Evolutionary conservation across 192 early-diverging fungal species (phyloP).

Genomic region (Phlyctochytrium bullatum): DNA sequence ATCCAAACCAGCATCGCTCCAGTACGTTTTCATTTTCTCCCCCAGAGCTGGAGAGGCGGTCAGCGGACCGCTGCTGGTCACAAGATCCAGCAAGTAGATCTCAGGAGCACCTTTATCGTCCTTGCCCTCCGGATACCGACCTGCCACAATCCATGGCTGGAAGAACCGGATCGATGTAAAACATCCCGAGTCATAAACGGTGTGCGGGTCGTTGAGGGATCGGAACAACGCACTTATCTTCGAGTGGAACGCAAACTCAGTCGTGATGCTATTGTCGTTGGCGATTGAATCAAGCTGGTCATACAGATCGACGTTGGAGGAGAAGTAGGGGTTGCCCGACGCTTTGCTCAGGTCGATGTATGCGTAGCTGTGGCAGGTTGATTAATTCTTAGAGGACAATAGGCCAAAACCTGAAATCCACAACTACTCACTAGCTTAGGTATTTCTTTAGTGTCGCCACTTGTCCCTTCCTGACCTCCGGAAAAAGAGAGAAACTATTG

Average conservation of each 20-base stretch:
- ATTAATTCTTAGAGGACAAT: background rate
- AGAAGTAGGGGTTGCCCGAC: background rate
- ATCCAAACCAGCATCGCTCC: background rate
- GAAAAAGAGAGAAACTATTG: background rate
- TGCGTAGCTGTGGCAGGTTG: background rate
- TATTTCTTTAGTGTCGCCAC: background rate
- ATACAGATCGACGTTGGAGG: slow-evolving; percentile 1
- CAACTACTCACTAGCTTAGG: background rate
- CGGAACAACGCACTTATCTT: background rate
- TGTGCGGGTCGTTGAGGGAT: background rate
- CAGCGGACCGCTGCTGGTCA: no score
- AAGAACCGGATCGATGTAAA: background rate
- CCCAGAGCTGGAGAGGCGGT: background rate
- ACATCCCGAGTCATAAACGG: background rate
- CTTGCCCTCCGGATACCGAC: background rate
- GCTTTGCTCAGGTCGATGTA: background rate
- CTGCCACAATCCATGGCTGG: background rate
- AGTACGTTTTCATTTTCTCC: background rate
- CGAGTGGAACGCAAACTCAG: background rate
- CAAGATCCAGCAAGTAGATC: background rate
- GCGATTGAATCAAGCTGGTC: background rate
- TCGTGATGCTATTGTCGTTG: background rate
- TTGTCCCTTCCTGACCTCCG: background rate
- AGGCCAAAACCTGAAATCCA: background rate
- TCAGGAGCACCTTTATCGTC: background rate